These are phyloP conservation scores for Penicillium polonicum DNA, from an alignment of 2,329 filamentous ascomycete genomes.

Conservation along the genomic window DNA sequence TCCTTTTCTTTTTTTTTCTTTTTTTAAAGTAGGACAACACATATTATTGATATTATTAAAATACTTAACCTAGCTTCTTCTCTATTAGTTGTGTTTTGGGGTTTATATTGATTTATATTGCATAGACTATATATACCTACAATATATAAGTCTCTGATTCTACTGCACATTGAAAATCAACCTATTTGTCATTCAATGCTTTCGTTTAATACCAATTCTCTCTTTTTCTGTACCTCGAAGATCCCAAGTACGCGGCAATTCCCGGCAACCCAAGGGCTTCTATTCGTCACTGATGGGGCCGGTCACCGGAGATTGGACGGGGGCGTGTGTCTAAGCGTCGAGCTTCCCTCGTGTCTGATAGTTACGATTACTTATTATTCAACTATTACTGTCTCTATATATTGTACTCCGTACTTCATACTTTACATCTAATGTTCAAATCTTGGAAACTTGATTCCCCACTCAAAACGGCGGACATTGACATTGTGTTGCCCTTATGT, in stretches of 20 bases:
- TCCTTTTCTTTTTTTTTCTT: background rate
- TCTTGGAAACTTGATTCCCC: background rate
- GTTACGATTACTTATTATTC: slow-evolving; percentile 6
- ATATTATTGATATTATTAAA: background rate
- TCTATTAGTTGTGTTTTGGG: background rate
- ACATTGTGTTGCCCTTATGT: background rate
- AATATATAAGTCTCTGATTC: background rate
- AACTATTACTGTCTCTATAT: background rate
- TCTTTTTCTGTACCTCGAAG: background rate
- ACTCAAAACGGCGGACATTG: background rate
- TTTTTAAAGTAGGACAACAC: background rate
- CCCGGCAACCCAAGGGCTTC: slow-evolving; percentile 15
- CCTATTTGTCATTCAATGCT: background rate
- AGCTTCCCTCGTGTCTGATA: slow-evolving; percentile 16
- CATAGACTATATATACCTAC: background rate
- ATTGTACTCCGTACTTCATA: background rate
- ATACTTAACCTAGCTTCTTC: too few relatives aligned
- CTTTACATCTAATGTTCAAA: background rate
- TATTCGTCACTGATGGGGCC: slow-evolving; percentile 16
- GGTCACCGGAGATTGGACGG: slow-evolving; percentile 25
- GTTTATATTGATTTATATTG: too few relatives aligned
- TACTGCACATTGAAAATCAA: background rate
- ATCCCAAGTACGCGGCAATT: slow-evolving; percentile 21
- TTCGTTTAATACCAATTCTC: background rate
- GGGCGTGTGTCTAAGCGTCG: slow-evolving; percentile 11